These are phyloP conservation scores for Luzula sylvatica DNA, from an alignment of 176 grass and related monocot genomes.

Conservation along the genomic window DNA sequence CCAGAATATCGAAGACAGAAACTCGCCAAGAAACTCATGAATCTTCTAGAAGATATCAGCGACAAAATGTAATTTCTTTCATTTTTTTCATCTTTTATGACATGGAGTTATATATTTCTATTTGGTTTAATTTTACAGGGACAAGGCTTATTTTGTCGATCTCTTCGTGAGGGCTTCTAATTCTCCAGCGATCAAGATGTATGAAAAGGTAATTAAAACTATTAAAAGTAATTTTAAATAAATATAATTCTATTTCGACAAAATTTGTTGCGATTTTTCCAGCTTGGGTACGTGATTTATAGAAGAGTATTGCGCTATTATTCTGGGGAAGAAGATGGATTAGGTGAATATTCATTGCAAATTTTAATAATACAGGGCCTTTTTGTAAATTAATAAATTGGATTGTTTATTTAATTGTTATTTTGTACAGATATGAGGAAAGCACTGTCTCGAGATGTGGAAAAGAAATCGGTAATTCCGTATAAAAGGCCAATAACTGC, in stretches of 20 bases:
- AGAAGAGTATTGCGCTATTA: constrained; percentile 95
- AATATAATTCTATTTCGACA: background rate
- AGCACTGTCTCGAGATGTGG: constrained; percentile 76
- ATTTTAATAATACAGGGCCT: too few species aligned
- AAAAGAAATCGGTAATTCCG: constrained; percentile 90
- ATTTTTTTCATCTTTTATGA: constrained; percentile 1
- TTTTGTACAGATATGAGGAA: constrained; percentile 81
- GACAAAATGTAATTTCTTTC: constrained; percentile 62
- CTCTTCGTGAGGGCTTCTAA: constrained; percentile 98
- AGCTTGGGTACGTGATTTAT: constrained; percentile 97
- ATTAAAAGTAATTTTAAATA: background rate
- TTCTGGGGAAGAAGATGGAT: constrained; percentile 98
- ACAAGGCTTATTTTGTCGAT: constrained; percentile 99
- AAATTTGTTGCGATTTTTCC: background rate
- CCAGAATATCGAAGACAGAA: constrained; percentile 76
- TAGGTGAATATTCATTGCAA: constrained; percentile 41
- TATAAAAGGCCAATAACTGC: constrained; percentile 86
- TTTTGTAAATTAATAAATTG: background rate
- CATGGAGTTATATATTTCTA: background rate
- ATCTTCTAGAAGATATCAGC: constrained; percentile 79
- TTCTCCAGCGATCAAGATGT: constrained; percentile 92
- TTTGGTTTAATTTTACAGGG: constrained; percentile 31
- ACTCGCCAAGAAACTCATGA: constrained; percentile 92
- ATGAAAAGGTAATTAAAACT: constrained; percentile 61
- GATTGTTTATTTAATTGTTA: background rate